phyloP scores from a whole-genome alignment of 139 green algal species.

The Tetraselmis chui region DNA sequence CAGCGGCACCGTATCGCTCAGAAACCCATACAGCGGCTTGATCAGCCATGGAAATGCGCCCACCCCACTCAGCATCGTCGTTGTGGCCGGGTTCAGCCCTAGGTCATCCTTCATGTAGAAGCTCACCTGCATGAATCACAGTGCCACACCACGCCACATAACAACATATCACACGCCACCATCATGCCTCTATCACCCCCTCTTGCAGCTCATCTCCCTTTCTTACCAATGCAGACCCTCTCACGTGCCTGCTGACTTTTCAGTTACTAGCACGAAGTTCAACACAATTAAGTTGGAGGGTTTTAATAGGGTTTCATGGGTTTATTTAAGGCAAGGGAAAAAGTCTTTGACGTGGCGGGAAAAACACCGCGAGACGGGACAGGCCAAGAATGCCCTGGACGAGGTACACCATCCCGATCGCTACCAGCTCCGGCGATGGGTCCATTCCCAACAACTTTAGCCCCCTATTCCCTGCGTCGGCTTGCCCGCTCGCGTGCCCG shows the following conservation, averaged over 20 bases:
- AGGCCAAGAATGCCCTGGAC: conserved; percentile 92
- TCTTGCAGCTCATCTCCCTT: too few species aligned
- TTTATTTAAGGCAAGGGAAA: too few species aligned
- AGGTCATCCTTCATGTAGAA: conserved; percentile 93
- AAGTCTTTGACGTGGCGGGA: too few species aligned
- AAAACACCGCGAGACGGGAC: conserved; percentile 70
- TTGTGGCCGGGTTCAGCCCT: conserved; percentile 71
- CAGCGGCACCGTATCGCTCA: conserved; percentile 83
- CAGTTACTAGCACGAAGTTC: too few species aligned
- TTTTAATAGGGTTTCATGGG: too few species aligned
- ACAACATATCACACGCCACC: too few species aligned
- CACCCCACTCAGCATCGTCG: conserved; percentile 44
- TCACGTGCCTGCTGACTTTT: too few species aligned
- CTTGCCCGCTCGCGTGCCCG: neutral
- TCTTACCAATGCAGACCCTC: too few species aligned
- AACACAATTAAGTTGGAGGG: too few species aligned
- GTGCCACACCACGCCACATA: too few species aligned
- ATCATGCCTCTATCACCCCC: too few species aligned
- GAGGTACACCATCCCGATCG: conserved; percentile 90
- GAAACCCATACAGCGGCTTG: conserved; percentile 93
- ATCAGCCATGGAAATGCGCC: conserved; percentile 70
- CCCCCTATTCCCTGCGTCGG: neutral
- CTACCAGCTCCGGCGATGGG: conserved; percentile 54
- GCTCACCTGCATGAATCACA: conserved; percentile 27
- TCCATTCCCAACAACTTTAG: conserved; percentile 44